A percentile compares a stretch with the other conserved stretches of the same genome.
Evolutionary conservation across 495 filamentous ascomycete species (phyloP).

Genomic region (Talaromyces nanjingensis): DNA sequence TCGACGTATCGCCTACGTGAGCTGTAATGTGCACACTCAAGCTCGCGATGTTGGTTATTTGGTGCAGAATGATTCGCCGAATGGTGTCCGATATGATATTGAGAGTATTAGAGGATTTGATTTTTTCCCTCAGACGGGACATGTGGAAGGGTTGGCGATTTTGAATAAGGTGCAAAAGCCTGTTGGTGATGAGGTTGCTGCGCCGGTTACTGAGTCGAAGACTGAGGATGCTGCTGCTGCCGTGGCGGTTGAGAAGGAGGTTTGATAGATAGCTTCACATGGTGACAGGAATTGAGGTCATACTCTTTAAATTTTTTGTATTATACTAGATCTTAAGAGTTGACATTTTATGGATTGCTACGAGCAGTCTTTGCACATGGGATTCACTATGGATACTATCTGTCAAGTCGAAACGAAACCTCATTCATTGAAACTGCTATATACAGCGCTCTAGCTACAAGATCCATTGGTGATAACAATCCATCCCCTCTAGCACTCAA

Average conservation of each 20-base stretch:
- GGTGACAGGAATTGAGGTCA: background rate
- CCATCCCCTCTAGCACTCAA: background rate
- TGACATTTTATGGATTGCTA: background rate
- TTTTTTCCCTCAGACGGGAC: constrained; percentile 96
- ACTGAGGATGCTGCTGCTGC: background rate
- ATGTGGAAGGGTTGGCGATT: constrained; percentile 92
- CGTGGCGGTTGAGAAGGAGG: background rate
- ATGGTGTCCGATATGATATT: constrained; percentile 64
- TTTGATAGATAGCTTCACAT: background rate
- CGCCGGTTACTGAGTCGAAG: background rate
- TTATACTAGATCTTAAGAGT: background rate
- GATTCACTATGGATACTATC: background rate
- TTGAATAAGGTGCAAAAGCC: constrained; percentile 38
- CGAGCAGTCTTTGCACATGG: background rate
- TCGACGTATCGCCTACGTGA: constrained; percentile 80
- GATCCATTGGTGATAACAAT: background rate
- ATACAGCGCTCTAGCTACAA: constrained; percentile 5
- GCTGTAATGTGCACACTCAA: constrained; percentile 97
- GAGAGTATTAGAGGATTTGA: constrained; percentile 92
- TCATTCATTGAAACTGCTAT: constrained; percentile 6
- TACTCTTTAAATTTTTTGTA: background rate
- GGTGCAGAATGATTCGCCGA: constrained; percentile 55
- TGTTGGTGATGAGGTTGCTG: background rate
- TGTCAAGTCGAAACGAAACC: background rate
- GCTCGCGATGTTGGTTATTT: constrained; percentile 83